A percentile compares a stretch with the other conserved stretches of the same genome.
phyloP scores from a whole-genome alignment of 495 filamentous ascomycete species.

The Apiosordaria backusii region DNA sequence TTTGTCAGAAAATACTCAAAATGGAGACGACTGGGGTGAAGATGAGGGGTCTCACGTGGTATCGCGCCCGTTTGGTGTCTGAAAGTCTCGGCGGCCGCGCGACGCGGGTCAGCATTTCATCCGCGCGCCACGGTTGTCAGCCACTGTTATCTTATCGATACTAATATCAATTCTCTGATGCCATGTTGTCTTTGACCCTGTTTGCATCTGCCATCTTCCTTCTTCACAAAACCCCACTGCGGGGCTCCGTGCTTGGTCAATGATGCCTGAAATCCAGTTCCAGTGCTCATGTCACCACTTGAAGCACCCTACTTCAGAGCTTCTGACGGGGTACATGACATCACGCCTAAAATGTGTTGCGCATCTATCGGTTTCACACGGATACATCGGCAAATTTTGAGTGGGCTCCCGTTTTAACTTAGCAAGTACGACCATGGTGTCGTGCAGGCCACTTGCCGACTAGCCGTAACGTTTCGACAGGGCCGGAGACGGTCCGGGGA shows the following conservation, averaged over 20 bases:
- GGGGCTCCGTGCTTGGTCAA: background rate
- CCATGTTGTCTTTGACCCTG: no score
- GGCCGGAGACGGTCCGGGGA: background rate
- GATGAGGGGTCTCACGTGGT: conserved; percentile 14
- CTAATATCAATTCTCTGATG: no score
- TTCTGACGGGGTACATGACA: background rate
- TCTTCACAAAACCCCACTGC: background rate
- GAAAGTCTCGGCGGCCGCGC: background rate
- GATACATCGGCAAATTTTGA: background rate
- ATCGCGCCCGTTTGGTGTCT: conserved; percentile 12
- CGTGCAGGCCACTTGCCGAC: background rate
- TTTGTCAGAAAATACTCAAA: background rate
- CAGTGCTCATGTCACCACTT: background rate
- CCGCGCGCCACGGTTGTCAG: no score
- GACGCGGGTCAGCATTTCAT: background rate
- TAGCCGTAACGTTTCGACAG: background rate
- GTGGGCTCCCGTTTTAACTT: background rate
- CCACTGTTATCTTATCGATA: no score
- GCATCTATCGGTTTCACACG: background rate
- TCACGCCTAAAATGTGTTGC: background rate
- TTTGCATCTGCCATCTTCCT: no score
- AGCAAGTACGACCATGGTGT: background rate
- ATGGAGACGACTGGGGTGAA: background rate
- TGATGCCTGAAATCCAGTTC: no score
- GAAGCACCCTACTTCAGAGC: no score